Evolutionary conservation across 2,329 filamentous ascomycete genomes (phyloP).

Genomic region (Dothiorella sarmentorum): DNA sequence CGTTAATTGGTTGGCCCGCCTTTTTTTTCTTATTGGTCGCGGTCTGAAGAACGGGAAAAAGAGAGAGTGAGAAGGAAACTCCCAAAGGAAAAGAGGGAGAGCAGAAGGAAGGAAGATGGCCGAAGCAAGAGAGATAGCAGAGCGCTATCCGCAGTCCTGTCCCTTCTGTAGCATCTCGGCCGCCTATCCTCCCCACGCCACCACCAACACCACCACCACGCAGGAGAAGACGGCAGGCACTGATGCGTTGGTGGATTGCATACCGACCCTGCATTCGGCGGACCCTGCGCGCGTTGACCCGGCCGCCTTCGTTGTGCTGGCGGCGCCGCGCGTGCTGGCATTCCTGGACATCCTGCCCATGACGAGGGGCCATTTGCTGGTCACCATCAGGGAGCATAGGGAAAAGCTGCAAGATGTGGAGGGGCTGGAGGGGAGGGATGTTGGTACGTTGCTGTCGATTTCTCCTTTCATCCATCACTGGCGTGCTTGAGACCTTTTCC

Average conservation of each 20-base stretch:
- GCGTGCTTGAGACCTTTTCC: too few species aligned
- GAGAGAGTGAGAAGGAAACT: not conserved
- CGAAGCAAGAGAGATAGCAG: not conserved
- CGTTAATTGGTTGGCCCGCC: too few species aligned
- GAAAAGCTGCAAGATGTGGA: slow-evolving; percentile 71
- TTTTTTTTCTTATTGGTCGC: too few species aligned
- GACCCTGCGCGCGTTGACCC: slow-evolving; percentile 33
- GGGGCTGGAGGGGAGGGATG: slow-evolving; percentile 60
- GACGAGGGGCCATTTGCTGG: slow-evolving; percentile 74
- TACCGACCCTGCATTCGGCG: slow-evolving; percentile 28
- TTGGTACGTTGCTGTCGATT: slow-evolving; percentile 57
- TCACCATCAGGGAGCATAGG: slow-evolving; percentile 74
- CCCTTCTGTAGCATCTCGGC: slow-evolving; percentile 58
- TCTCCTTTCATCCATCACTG: not conserved
- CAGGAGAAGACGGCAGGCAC: not conserved
- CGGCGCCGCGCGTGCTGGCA: slow-evolving; percentile 72
- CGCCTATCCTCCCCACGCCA: slow-evolving; percentile 44
- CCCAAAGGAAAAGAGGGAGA: not conserved
- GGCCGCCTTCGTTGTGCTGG: slow-evolving; percentile 63
- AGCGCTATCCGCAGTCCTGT: slow-evolving; percentile 45
- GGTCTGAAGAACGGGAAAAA: too few species aligned
- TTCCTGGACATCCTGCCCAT: slow-evolving; percentile 95
- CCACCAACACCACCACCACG: not conserved
- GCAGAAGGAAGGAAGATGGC: not conserved
- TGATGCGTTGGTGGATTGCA: slow-evolving; percentile 19